Base-by-base conservation (phyloP, 345 rosid species). In the Eutrema yunnanense region DNA sequence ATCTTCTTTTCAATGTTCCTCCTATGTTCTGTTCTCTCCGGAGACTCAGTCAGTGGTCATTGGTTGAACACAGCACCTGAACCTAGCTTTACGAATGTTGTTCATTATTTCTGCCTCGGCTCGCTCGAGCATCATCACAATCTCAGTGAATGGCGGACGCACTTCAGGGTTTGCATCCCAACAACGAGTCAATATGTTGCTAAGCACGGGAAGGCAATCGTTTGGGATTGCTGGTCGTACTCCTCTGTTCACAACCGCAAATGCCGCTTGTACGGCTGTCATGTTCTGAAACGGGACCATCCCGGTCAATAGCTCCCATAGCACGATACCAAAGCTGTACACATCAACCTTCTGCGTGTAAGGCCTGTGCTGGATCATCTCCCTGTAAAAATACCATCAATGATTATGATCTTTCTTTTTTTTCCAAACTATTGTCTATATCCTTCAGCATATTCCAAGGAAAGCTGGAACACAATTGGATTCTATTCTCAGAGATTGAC, bases 261-360 rank as follows among this genome's bases (percentile, higher is more conserved):
- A 82, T 41, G 86, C 88, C 10, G 88, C 86, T 74, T 84, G 88
- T 40, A 84, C 84, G 0, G 86, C 85, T 3, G 86, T 82, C 85
- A 84, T 82, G 81, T 82, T 80, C 69, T 80, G 82, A 79, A 82
- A 84, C 3, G 88, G 88, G 37, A 82, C 77, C 82, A 78, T 41
- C 13, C 83, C 86, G 0, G 83, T 84, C 50, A 84, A 68, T 8
- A 84, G 62, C 70, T 79, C 85, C 81, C 85, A 82, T 26, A 82
- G 63, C 34, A 81, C 84, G 33, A 79, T 82, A 16, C 84, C 84
- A 42, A 82, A 82, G 81, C 82, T 79, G 51, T 79, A 79, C 12
- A 82, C 84, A 73, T 81, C 84, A 40, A 79, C 82, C 68, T 79
- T 82, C 38, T 82, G 84, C 6, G 78, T 72, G 76, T 79, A 82